Conservation (phyloP, 208 protist species). For the Leishmania lainsoni region DNA sequence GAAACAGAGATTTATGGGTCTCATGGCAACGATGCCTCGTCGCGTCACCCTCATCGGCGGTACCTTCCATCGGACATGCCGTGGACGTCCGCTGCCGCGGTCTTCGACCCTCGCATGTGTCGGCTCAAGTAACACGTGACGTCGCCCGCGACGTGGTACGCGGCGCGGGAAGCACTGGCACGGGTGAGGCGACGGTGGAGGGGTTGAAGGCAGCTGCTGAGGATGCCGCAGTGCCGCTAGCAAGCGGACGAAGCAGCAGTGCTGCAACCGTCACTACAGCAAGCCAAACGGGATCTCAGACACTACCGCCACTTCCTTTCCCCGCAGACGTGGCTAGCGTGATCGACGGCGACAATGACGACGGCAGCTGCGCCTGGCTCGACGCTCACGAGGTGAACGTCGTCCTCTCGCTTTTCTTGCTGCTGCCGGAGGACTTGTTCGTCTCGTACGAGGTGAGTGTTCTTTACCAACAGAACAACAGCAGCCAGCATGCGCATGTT, state of each 20-base stretch:
- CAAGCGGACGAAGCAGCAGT: not conserved
- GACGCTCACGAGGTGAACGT: constrained; percentile 37
- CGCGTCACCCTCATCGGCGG: not conserved
- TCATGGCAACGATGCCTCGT: not conserved
- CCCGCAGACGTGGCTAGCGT: not conserved
- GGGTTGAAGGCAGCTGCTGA: not conserved
- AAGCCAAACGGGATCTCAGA: constrained; percentile 5
- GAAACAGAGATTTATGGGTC: not conserved
- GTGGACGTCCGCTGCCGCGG: not conserved
- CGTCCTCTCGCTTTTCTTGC: constrained; percentile 53
- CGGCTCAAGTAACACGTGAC: not conserved
- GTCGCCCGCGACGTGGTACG: not conserved
- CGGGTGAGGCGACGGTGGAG: not conserved
- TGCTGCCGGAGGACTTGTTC: constrained; percentile 70
- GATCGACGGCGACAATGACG: constrained; percentile 5
- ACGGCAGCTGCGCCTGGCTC: constrained; percentile 19
- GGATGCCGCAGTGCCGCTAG: not conserved
- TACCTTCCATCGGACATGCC: not conserved
- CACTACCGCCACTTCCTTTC: not conserved
- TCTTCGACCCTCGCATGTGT: not conserved
- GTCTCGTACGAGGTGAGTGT: constrained; percentile 70
- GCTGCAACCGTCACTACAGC: not conserved
- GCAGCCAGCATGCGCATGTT: not conserved
- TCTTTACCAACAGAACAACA: constrained; percentile 6
- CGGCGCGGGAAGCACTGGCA: not conserved